Percentiles rank a stretch among this genome's conserved stretches.
Conservation (phyloP, 2,329 filamentous ascomycete species). For the Neophaeococcomyces aloes region DNA sequence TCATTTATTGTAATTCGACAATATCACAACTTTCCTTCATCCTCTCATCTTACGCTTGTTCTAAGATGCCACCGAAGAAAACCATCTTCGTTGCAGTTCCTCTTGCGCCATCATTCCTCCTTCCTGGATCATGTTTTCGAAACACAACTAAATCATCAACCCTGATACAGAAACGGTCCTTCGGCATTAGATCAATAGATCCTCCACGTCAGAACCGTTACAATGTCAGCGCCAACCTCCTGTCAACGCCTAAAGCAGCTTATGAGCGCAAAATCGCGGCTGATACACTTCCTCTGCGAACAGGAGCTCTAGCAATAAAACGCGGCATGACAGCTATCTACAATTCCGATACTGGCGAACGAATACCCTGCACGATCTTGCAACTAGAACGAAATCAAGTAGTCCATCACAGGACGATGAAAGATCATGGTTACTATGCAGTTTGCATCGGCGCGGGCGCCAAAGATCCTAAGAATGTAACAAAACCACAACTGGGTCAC, state of each 20-base stretch:
- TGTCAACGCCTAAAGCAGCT: constrained; percentile 48
- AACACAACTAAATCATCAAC: constrained; percentile 12
- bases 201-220: constrained; percentile 41
- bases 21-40: too few relatives aligned
- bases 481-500: constrained; percentile 76
- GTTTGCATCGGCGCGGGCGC: constrained; percentile 78
- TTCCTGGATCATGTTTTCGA: constrained; percentile 20
- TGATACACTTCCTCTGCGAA: constrained; percentile 53
- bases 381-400: constrained; percentile 91
- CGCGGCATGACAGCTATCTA: constrained; percentile 94
- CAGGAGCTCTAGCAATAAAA: constrained; percentile 77
- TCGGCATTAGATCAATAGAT: constrained; percentile 50
- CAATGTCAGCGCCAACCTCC: constrained; percentile 40
- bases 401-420: constrained; percentile 69
- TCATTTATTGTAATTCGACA: too few relatives aligned
- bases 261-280: constrained; percentile 43
- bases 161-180: constrained; percentile 27
- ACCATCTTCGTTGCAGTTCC: too few relatives aligned
- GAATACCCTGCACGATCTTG: constrained; percentile 80
- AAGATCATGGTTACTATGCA: constrained; percentile 81
- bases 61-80: too few relatives aligned
- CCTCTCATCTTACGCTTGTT: too few relatives aligned
- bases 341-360: constrained; percentile 61
- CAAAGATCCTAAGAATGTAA: constrained; percentile 63
- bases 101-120: constrained; percentile 21